A percentile compares a stretch with the other conserved stretches of the same genome.
Conservation (phyloP, 2,329 filamentous ascomycete species). For the Zasmidium angulare region DNA sequence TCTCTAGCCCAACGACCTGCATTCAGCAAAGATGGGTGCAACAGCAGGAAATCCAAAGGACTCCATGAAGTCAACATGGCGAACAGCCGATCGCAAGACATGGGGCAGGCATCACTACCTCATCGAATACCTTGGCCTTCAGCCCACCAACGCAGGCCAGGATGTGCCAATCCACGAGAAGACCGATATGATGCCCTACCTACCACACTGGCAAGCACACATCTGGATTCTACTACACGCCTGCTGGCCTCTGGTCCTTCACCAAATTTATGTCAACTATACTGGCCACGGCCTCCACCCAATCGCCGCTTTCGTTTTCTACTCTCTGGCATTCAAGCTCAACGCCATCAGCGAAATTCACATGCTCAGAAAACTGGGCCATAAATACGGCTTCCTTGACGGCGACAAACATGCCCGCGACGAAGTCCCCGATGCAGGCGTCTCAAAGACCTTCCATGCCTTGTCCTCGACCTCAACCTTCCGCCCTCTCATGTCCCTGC, state of each 20-base stretch:
- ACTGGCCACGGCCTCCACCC: slow-evolving; percentile 35
- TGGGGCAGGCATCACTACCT: slow-evolving; percentile 19
- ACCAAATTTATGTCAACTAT: slow-evolving; percentile 38
- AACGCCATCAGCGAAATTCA: slow-evolving; percentile 44
- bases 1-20: too few species aligned
- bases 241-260: slow-evolving; percentile 39
- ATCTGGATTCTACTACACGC: slow-evolving; percentile 44
- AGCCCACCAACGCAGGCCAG: slow-evolving; percentile 26
- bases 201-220: slow-evolving; percentile 39
- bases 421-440: slow-evolving; percentile 40
- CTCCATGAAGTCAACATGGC: slow-evolving; percentile 27
- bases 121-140: slow-evolving; percentile 17
- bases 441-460: slow-evolving; percentile 21
- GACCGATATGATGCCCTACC: slow-evolving; percentile 42
- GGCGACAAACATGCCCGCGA: slow-evolving; percentile 47
- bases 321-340: slow-evolving; percentile 41
- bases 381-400: slow-evolving; percentile 44
- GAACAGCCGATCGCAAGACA: slow-evolving; percentile 11
- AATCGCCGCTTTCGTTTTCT: slow-evolving; percentile 38
- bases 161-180: slow-evolving; percentile 43
- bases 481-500: slow-evolving; percentile 20
- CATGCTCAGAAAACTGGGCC: slow-evolving; percentile 40
- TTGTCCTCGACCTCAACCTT: slow-evolving; percentile 18
- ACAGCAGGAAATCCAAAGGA: slow-evolving; percentile 11
- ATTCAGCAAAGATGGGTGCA: too few species aligned